phyloP scores from a whole-genome alignment of 495 filamentous ascomycete genomes.

The Aspergillus diversus region DNA sequence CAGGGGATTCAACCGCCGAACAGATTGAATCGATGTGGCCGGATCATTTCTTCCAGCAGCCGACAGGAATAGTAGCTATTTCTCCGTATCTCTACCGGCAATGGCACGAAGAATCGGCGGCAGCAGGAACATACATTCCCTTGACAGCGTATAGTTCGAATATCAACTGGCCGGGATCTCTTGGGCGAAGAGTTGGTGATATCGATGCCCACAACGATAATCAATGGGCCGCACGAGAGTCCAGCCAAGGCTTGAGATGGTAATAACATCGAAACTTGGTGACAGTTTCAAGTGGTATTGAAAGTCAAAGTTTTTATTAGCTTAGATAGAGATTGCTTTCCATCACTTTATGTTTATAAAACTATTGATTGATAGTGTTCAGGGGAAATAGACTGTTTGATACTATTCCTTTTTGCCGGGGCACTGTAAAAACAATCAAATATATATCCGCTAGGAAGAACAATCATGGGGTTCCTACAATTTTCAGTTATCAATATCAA shows the following conservation, averaged over 20 bases:
- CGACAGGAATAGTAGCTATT: conserved; percentile 18
- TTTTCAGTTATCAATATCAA: conserved; percentile 6
- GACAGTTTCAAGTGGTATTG: background rate
- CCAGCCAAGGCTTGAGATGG: background rate
- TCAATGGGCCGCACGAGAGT: background rate
- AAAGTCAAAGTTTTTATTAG: conserved; percentile 2
- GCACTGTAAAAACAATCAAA: conserved; percentile 10
- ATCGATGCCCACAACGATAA: background rate
- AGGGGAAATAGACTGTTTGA: too few species aligned
- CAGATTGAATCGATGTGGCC: conserved; percentile 21
- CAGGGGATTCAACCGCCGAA: conserved; percentile 27
- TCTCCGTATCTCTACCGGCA: conserved; percentile 26
- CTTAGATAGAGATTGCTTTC: conserved; percentile 12
- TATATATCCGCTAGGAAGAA: conserved; percentile 20
- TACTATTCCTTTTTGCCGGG: too few species aligned
- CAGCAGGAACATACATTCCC: conserved; percentile 15
- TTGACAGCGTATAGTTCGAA: conserved; percentile 23
- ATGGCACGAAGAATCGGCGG: conserved; percentile 17
- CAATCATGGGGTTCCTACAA: background rate
- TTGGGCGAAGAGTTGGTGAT: conserved; percentile 12
- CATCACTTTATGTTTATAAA: background rate
- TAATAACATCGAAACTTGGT: background rate
- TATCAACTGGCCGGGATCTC: conserved; percentile 10
- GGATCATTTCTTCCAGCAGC: conserved; percentile 14
- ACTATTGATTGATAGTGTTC: background rate